A percentile compares a stretch with the other conserved stretches of the same genome.
Evolutionary conservation across 345 rosid species (phyloP).

Genomic region (Clarkia xantiana): DNA sequence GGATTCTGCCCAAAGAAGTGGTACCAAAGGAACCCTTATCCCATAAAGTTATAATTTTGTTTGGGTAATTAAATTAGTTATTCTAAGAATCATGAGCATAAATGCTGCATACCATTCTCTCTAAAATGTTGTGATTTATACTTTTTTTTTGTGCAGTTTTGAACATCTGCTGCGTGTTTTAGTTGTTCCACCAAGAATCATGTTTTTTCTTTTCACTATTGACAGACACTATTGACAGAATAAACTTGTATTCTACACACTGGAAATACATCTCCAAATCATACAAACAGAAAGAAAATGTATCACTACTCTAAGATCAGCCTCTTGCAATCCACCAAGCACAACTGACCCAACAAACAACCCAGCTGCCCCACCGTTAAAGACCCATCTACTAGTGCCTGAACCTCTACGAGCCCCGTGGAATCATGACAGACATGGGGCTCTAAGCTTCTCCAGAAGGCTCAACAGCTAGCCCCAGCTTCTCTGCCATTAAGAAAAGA

Average conservation of each 20-base stretch:
- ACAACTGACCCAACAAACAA: constrained; percentile 67
- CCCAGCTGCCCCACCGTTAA: constrained; percentile 57
- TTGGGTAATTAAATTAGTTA: too few relatives aligned
- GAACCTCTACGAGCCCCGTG: constrained; percentile 43
- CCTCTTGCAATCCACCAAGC: constrained; percentile 75
- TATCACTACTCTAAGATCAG: constrained; percentile 32
- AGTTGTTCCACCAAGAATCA: too few relatives aligned
- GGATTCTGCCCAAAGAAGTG: too few relatives aligned
- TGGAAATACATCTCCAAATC: too few relatives aligned
- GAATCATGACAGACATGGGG: constrained; percentile 72
- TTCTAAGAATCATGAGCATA: too few relatives aligned
- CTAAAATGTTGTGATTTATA: too few relatives aligned
- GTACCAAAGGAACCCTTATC: too few relatives aligned
- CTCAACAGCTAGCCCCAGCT: constrained; percentile 68
- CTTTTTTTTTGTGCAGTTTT: not conserved
- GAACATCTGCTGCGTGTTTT: not conserved
- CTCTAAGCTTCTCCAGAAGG: constrained; percentile 52
- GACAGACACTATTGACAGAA: too few relatives aligned
- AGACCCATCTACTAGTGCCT: constrained; percentile 53
- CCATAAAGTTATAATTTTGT: too few relatives aligned
- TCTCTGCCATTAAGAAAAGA: constrained; percentile 82
- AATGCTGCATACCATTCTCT: too few relatives aligned
- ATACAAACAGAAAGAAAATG: not conserved
- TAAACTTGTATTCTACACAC: too few relatives aligned
- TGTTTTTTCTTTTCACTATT: too few relatives aligned